These are phyloP conservation scores for Lathyrus aphaca DNA, from an alignment of 306 rosid species.

Conservation along the genomic window DNA sequence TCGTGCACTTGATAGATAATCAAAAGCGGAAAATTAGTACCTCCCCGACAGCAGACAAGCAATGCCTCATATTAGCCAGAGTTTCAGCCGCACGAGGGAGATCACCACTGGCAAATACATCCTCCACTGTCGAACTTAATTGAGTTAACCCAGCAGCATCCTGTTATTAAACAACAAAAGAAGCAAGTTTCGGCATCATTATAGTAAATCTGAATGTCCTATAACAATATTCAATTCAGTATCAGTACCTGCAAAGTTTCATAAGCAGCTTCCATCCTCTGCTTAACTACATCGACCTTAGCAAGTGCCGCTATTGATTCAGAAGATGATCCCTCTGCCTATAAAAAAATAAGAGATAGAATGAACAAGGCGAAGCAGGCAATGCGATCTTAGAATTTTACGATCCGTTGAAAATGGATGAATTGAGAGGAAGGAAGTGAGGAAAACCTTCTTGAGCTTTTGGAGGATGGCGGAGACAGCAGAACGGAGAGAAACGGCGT, in stretches of 20 bases:
- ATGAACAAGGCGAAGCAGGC: background rate
- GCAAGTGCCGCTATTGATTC: conserved; percentile 97
- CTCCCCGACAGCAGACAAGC: conserved; percentile 99
- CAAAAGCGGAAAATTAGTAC: conserved; percentile 42
- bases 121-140: conserved; percentile 93
- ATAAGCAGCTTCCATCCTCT: conserved; percentile 98
- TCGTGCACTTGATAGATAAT: conserved; percentile 5
- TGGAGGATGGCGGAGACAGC: conserved; percentile 84
- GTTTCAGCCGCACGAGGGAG: conserved; percentile 97
- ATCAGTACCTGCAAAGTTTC: conserved; percentile 81
- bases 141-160: conserved; percentile 99
- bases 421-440: background rate
- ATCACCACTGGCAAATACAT: conserved; percentile 97
- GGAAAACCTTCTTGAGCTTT: conserved; percentile 81
- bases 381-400: background rate
- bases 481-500: conserved; percentile 85
- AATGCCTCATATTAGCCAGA: conserved; percentile 95
- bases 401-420: background rate
- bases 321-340: conserved; percentile 99
- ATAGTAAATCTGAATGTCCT: background rate
- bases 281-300: conserved; percentile 89
- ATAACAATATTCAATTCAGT: background rate
- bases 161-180: conserved; percentile 45
- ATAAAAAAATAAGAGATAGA: conserved; percentile 1
- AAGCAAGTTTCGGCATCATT: conserved; percentile 15